Conservation (phyloP, 331 rosid genomes). For the Arachis monticola region DNA sequence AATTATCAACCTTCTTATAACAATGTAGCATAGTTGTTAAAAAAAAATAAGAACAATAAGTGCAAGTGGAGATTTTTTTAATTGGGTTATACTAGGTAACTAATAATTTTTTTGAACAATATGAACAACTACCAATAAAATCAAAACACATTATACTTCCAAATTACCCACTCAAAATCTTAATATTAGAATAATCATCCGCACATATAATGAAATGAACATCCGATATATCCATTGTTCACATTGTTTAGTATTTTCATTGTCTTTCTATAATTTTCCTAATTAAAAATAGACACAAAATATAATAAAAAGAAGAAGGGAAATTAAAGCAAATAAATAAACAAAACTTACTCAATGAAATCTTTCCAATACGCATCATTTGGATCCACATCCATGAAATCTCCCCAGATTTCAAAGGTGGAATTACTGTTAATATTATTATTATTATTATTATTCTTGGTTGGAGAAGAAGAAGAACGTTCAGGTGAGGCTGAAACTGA, state of each 20-base stretch:
- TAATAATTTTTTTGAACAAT: too few relatives aligned
- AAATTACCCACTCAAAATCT: conserved; percentile 39
- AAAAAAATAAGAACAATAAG: background rate
- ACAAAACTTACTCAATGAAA: conserved; percentile 44
- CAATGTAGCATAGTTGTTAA: too few relatives aligned
- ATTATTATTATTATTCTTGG: conserved; percentile 2
- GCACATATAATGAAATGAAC: background rate
- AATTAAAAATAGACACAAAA: background rate
- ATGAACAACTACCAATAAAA: too few relatives aligned
- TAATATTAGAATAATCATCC: too few relatives aligned
- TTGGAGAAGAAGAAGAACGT: background rate
- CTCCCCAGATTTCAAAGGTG: conserved; percentile 48
- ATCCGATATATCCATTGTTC: too few relatives aligned
- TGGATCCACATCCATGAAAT: conserved; percentile 46
- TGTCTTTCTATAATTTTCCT: conserved; percentile 32
- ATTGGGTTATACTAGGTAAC: too few relatives aligned
- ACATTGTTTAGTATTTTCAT: background rate
- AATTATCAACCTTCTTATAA: too few relatives aligned
- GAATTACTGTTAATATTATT: too few relatives aligned
- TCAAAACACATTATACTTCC: background rate
- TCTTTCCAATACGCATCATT: conserved; percentile 55
- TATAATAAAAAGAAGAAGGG: background rate
- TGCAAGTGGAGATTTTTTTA: background rate
- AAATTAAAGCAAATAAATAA: conserved; percentile 23
- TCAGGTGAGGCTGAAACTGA: conserved; percentile 45